phyloP scores from a whole-genome alignment of 352 stramenopile species.

The Saprolegnia parasitica region DNA sequence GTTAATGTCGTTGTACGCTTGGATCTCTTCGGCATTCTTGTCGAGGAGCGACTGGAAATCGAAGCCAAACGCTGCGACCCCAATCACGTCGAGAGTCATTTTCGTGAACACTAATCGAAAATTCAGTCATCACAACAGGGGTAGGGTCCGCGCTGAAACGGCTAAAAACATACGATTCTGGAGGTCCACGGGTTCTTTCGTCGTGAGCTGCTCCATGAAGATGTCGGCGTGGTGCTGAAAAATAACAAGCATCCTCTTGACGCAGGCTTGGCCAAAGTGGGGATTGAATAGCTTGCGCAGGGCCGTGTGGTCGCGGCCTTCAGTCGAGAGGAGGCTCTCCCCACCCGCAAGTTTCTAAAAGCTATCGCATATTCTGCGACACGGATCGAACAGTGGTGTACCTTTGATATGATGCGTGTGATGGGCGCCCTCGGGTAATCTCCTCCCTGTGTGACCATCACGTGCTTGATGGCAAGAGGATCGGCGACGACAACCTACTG shows the following conservation, averaged over 20 bases:
- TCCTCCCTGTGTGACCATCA: background rate
- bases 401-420: background rate
- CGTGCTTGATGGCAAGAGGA: background rate
- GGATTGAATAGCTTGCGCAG: conserved; percentile 11
- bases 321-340: background rate
- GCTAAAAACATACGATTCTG: background rate
- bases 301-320: background rate
- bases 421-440: background rate
- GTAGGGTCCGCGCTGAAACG: background rate
- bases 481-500: background rate
- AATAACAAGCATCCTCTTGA: background rate
- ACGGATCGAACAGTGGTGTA: background rate
- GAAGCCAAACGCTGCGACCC: conserved; percentile 22
- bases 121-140: too few relatives aligned
- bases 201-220: background rate
- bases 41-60: conserved; percentile 11
- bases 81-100: conserved; percentile 20
- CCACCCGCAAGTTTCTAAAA: background rate
- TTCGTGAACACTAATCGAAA: background rate
- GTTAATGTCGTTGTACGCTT: conserved; percentile 7
- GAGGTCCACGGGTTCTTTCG: background rate
- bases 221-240: background rate
- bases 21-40: background rate
- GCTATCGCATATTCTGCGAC: background rate
- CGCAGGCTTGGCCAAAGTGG: background rate